These are phyloP conservation scores for Blepharisma undulans DNA, from an alignment of 169 alveolate species.

Conservation along the genomic window DNA sequence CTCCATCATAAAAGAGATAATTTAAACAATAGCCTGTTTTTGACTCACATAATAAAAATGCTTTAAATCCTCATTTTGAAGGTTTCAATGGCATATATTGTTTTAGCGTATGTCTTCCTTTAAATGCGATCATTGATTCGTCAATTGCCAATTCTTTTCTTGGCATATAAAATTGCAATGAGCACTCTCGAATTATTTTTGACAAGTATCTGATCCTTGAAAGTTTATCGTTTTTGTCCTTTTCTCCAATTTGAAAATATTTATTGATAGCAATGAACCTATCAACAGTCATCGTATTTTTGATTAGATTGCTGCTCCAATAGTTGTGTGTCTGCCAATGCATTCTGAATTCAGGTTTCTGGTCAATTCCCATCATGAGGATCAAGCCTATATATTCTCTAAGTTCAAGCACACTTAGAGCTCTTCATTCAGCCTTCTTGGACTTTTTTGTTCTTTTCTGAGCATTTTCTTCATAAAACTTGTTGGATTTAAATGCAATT, in stretches of 20 bases:
- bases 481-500: background rate
- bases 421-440: background rate
- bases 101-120: conserved; percentile 46
- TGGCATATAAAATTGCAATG: conserved; percentile 36
- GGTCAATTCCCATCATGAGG: conserved; percentile 16
- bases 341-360: background rate
- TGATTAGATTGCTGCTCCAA: conserved; percentile 6
- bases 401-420: background rate
- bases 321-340: background rate
- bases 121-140: conserved; percentile 48
- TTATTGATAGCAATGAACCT: background rate
- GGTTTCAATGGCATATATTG: conserved; percentile 46
- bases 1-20: conserved; percentile 37
- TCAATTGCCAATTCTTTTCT: conserved; percentile 47
- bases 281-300: background rate
- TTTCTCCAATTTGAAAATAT: background rate
- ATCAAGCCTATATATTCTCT: background rate
- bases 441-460: background rate
- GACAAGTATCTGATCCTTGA: background rate
- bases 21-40: conserved; percentile 45
- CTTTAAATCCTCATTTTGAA: conserved; percentile 47
- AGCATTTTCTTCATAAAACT: background rate
- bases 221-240: background rate
- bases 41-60: conserved; percentile 48
- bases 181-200: background rate